These are phyloP conservation scores for Megacollybia platyphylla DNA, from an alignment of 1,284 basidiomycete genomes.

Conservation along the genomic window DNA sequence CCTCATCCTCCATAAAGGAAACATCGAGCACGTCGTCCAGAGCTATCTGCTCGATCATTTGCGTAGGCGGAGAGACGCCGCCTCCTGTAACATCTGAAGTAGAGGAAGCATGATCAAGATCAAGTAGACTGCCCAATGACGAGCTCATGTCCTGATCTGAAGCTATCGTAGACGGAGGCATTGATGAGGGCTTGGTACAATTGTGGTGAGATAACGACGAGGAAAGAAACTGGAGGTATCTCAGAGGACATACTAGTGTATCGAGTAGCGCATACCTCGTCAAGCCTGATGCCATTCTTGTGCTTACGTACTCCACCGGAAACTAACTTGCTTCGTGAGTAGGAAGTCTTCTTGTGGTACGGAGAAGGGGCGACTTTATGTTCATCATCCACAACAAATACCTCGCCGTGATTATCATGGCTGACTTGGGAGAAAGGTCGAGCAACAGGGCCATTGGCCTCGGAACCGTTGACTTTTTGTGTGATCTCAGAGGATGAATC, in stretches of 20 bases:
- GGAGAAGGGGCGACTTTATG: slow-evolving; percentile 49
- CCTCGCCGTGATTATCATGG: slow-evolving; percentile 24
- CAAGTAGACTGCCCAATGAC: too few species aligned
- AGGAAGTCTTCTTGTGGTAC: slow-evolving; percentile 30
- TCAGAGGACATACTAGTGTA: slow-evolving; percentile 1
- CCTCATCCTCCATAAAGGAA: slow-evolving; percentile 43
- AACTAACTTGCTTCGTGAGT: slow-evolving; percentile 12
- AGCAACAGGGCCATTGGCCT: slow-evolving; percentile 9
- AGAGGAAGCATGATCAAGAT: slow-evolving; percentile 9
- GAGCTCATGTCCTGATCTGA: slow-evolving; percentile 1
- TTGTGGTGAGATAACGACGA: slow-evolving; percentile 4
- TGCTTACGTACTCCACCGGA: slow-evolving; percentile 15
- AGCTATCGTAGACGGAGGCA: slow-evolving; percentile 11
- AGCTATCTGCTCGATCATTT: slow-evolving; percentile 42
- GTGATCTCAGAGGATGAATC: background rate
- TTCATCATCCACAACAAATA: slow-evolving; percentile 43
- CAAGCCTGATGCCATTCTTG: slow-evolving; percentile 4
- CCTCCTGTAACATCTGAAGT: slow-evolving; percentile 16
- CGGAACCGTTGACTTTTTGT: slow-evolving; percentile 35
- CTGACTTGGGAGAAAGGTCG: slow-evolving; percentile 7
- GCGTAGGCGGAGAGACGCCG: slow-evolving; percentile 22
- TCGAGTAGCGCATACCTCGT: slow-evolving; percentile 5
- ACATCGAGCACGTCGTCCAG: slow-evolving; percentile 74
- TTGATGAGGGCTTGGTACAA: slow-evolving; percentile 7
- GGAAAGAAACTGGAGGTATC: slow-evolving; percentile 2